Evolutionary conservation across 495 filamentous ascomycete species (phyloP).

Genomic region (Daldinia caldariorum): DNA sequence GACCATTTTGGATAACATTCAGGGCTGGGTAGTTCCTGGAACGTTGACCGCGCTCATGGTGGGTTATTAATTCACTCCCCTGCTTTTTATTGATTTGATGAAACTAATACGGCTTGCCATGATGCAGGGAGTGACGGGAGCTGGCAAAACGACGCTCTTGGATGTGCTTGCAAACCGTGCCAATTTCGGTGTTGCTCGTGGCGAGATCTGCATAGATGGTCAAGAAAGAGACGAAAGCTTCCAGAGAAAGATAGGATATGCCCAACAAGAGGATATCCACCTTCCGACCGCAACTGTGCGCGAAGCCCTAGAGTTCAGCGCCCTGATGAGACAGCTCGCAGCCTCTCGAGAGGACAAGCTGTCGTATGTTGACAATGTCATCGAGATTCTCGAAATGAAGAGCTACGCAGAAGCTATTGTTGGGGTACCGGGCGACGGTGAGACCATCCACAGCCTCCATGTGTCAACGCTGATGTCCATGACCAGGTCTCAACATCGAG

Average conservation of each 20-base stretch:
- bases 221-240: constrained; percentile 73
- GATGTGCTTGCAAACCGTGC: constrained; percentile 81
- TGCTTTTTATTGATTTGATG: too few species aligned
- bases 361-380: constrained; percentile 78
- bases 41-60: constrained; percentile 86
- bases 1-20: constrained; percentile 81
- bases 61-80: too few species aligned
- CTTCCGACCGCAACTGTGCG: constrained; percentile 77
- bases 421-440: constrained; percentile 69
- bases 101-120: constrained; percentile 5
- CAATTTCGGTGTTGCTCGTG: constrained; percentile 83
- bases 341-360: constrained; percentile 69
- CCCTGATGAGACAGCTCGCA: constrained; percentile 73
- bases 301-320: constrained; percentile 75
- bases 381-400: constrained; percentile 77
- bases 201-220: constrained; percentile 80
- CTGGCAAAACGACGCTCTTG: constrained; percentile 77
- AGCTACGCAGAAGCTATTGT: constrained; percentile 77
- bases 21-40: constrained; percentile 91
- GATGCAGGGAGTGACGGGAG: constrained; percentile 70
- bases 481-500: constrained; percentile 78
- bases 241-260: constrained; percentile 87
- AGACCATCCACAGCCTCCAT: not conserved
- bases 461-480: not conserved
- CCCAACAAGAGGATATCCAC: constrained; percentile 91